Evolutionary conservation across 2,329 filamentous ascomycete species (phyloP), one percentile per base, ranked within the genome.

Genomic region (Penicillium crustosum): DNA sequence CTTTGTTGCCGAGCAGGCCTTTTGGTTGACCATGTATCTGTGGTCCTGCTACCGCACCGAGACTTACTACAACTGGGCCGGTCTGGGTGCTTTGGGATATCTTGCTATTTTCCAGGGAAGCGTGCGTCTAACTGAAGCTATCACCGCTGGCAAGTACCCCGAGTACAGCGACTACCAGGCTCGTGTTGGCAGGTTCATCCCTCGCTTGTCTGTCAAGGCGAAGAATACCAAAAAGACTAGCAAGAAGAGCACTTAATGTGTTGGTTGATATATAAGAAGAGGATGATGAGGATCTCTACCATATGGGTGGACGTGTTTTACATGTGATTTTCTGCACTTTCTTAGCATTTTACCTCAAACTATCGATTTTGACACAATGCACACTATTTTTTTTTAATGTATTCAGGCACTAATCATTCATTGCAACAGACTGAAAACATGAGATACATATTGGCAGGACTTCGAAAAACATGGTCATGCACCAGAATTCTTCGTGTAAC

Each of bases 21-120:
- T 97, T 67, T 99, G 94, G 94, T 82, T 96, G 53, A 79, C 86
- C 9, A 76, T 97, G 52, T 97, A 97, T 75, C 85, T 91, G 69
- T 99, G 93, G 94, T 86, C 84, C 64, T 93, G 89, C 75, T 89
- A 86, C 71, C 83, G 87, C 54, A 90, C 88, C 33, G 83, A 86
- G 55, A 86, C 82, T 2, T 79, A 88, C 42, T 87, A 88, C 72
- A 93, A 89, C 75, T 99, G 93, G 91, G 87, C 89, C 1, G 85
- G 84, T 49, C 72, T 85, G 10, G 94, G 93, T 9, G 82, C 88
- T 0, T 69, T 88, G 5, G 79, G 81, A 47, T 88, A 96, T 66
- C 74, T 97, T 23, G 72, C 89, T 48, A 82, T 99, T 9, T 99
- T 99, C 78, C 92, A 96, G 74, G 89, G 84, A 27, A 97, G 92